These are phyloP conservation scores for Pseudomicrostroma phylloplanum DNA, from an alignment of 1,284 basidiomycete genomes.

Conservation along the genomic window DNA sequence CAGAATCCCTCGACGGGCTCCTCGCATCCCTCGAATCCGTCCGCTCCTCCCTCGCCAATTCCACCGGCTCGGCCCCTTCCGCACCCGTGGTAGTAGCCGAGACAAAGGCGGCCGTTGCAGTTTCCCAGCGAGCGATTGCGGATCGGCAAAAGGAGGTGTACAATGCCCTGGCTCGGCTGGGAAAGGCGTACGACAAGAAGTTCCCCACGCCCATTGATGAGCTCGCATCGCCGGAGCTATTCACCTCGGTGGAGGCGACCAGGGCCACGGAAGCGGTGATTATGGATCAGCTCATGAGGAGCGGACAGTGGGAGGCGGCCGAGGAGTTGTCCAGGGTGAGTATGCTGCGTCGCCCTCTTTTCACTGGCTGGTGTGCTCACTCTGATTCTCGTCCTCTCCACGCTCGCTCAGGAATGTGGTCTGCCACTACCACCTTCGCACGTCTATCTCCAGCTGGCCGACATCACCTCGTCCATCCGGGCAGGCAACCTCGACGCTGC, in stretches of 20 bases:
- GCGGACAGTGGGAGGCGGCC: slow-evolving; percentile 30
- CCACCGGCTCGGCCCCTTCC: not conserved
- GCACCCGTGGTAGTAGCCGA: slow-evolving; percentile 19
- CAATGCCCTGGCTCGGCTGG: slow-evolving; percentile 30
- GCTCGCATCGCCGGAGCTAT: slow-evolving; percentile 34
- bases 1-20: slow-evolving; percentile 35
- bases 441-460: slow-evolving; percentile 17
- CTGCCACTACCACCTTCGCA: slow-evolving; percentile 9
- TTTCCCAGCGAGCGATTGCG: slow-evolving; percentile 25
- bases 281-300: slow-evolving; percentile 37
- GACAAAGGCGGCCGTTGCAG: slow-evolving; percentile 22
- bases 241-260: slow-evolving; percentile 23
- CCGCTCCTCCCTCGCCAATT: slow-evolving; percentile 14
- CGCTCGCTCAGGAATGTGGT: slow-evolving; percentile 15
- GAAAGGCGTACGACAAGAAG: slow-evolving; percentile 38
- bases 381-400: slow-evolving; percentile 8
- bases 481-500: slow-evolving; percentile 30
- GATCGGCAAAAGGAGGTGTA: slow-evolving; percentile 41
- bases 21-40: slow-evolving; percentile 32
- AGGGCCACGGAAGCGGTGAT: slow-evolving; percentile 32
- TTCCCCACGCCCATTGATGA: slow-evolving; percentile 35
- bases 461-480: slow-evolving; percentile 19
- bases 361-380: too few relatives aligned
- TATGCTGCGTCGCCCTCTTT: too few relatives aligned
- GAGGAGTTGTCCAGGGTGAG: slow-evolving; percentile 24